Base-by-base conservation (phyloP, 176 grass and related monocot species). In the Echinochloa phyllopogon region DNA sequence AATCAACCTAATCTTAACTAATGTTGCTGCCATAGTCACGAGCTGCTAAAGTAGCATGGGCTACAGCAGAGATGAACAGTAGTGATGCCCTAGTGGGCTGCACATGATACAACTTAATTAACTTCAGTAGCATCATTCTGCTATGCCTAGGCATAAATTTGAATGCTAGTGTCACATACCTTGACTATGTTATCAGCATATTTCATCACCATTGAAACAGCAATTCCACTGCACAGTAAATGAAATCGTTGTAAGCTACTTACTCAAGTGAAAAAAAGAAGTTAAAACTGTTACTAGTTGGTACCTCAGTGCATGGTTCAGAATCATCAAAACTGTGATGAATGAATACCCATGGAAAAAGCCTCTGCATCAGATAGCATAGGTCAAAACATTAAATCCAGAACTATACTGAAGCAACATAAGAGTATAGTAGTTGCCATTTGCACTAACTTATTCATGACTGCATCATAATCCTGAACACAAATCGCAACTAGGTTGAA, bases 271-370 rank as follows among this genome's bases (percentile, higher is more conserved):
- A 38, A 25, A 8, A 2, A 13, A 40, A 13, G 3, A 66, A 3
- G 12, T 12, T 21, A 21, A 69, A 84, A 17, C 40, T 23, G 47
- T 42, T 55, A 51, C 27, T 20, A 29, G 43, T 18, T 41, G 3
- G 25, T 85, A 93, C 94, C 94, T 96, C 65, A 93, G 80, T 65
- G 94, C 94, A 78, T 96, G 91, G 74, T 96, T 96, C n/a, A 96
- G 84, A 74, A 96, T 91, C 91, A 96, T 91, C 53, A 87, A 83
- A 85, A 88, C 80, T 33, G 88, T 93, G 37, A 91, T 90, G 73
- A 92, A 88, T 12, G 91, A 89, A 66, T 96, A 96, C 1, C 91
- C 88, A 87, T 96, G 88, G 51, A 93, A 96, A 81, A 96, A 96
- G 33, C 88, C 94, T 87, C 91, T 93, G 91, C 64, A 20, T 39